These are phyloP conservation scores for Alternaria panax DNA, from an alignment of 2,329 filamentous ascomycete genomes.

Conservation along the genomic window DNA sequence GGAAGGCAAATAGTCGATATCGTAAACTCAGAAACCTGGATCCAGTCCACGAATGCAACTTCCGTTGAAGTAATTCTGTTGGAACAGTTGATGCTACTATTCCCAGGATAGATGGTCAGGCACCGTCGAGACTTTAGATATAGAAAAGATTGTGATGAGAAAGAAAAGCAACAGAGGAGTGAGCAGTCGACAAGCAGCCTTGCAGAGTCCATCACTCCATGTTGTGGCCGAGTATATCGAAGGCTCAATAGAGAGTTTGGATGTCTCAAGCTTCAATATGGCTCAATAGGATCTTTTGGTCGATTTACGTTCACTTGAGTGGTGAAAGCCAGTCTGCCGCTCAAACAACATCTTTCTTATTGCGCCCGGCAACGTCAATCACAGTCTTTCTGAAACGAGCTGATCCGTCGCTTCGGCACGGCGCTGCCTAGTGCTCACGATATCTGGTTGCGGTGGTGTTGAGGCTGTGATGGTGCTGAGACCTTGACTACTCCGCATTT, in stretches of 20 bases:
- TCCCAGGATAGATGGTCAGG: constrained; percentile 6
- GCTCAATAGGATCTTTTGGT: constrained; percentile 30
- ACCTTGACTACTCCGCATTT: constrained; percentile 31
- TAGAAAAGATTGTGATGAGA: not conserved
- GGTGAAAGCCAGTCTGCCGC: constrained; percentile 22
- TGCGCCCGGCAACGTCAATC: constrained; percentile 4
- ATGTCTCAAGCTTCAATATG: constrained; percentile 34
- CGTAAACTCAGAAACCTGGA: not conserved
- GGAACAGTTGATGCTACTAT: not conserved
- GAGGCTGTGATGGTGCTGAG: constrained; percentile 23
- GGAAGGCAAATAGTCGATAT: not conserved
- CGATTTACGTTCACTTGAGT: constrained; percentile 13
- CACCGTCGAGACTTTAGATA: not conserved
- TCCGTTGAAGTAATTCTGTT: not conserved
- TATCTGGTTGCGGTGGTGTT: constrained; percentile 7
- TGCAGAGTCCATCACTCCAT: not conserved
- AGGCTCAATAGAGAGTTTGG: constrained; percentile 10
- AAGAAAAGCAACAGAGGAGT: not conserved
- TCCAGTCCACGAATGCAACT: not conserved
- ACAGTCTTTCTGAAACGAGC: constrained; percentile 11
- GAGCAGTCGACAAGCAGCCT: not conserved
- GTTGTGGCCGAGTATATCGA: not conserved
- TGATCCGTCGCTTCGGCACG: constrained; percentile 13
- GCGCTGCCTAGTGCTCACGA: not conserved
- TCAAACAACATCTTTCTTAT: not conserved